Conservation (phyloP, 208 protist species). For the Trypanosoma congolense region DNA sequence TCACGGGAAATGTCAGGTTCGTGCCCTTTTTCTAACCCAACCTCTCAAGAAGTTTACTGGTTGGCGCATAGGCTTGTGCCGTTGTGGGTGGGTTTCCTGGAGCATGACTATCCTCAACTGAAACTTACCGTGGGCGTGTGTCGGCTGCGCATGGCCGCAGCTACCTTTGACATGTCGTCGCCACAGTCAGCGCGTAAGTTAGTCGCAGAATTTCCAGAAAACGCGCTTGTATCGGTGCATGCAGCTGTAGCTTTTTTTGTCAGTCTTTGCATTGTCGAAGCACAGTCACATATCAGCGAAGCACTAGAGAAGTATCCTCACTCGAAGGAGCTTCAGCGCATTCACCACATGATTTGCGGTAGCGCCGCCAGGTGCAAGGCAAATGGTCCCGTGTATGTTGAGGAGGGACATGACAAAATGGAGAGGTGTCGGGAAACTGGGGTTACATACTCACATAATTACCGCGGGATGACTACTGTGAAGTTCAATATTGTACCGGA, state of each 20-base stretch:
- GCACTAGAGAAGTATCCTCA: slow-evolving; percentile 19
- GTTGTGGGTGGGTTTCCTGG: slow-evolving; percentile 13
- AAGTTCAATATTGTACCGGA: neutral
- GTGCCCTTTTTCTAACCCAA: neutral
- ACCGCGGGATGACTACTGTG: slow-evolving; percentile 17
- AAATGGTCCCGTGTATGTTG: no score
- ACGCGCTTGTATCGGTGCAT: slow-evolving; percentile 10
- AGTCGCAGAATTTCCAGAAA: neutral
- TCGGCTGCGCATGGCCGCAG: slow-evolving; percentile 13
- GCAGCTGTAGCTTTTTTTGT: slow-evolving; percentile 13
- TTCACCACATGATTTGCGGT: slow-evolving; percentile 11
- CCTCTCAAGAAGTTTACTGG: slow-evolving; percentile 17
- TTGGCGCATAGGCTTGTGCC: neutral
- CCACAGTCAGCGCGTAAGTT: slow-evolving; percentile 6
- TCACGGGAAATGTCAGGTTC: slow-evolving; percentile 2
- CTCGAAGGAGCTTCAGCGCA: slow-evolving; percentile 15
- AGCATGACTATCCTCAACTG: slow-evolving; percentile 9
- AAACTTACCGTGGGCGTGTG: slow-evolving; percentile 7
- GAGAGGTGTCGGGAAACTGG: no score
- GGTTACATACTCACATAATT: slow-evolving; percentile 6
- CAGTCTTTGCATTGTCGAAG: slow-evolving; percentile 17
- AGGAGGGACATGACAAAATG: no score
- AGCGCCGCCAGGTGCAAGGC: neutral
- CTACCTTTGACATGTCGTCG: slow-evolving; percentile 10
- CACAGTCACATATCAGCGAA: slow-evolving; percentile 16